Evolutionary conservation across 140 eudicot species (phyloP).

Genomic region (Stevia rebaudiana): DNA sequence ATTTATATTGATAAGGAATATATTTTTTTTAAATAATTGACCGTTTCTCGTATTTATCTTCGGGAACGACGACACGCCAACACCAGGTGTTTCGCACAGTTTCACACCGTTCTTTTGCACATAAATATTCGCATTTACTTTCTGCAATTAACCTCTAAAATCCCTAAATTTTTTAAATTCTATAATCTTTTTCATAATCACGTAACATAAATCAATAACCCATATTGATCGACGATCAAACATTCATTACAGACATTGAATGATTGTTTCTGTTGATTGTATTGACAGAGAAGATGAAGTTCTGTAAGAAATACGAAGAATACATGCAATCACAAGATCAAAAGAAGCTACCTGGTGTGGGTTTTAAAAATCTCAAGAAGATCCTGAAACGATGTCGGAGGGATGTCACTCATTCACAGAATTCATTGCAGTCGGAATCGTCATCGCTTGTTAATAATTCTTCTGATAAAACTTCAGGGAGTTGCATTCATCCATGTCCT

Average conservation of each 20-base stretch:
- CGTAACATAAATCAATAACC: neutral
- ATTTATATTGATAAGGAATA: too few relatives aligned
- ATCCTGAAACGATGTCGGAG: conserved; percentile 63
- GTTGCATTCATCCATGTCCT: conserved; percentile 16
- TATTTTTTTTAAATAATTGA: neutral
- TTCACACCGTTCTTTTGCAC: neutral
- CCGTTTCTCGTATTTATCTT: neutral
- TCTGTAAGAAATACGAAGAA: conserved; percentile 79
- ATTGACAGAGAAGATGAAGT: conserved; percentile 44
- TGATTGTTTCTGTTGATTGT: neutral
- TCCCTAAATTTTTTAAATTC: too few relatives aligned
- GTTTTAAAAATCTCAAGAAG: conserved; percentile 74
- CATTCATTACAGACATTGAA: neutral
- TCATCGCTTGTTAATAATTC: neutral
- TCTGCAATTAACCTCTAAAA: neutral
- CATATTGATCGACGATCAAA: conserved; percentile 1
- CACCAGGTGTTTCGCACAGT: neutral
- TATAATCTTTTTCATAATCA: conserved; percentile 1
- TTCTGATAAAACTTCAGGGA: conserved; percentile 7
- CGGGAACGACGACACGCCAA: neutral
- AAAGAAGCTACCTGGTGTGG: conserved; percentile 63
- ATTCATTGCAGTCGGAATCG: neutral
- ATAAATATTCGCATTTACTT: neutral
- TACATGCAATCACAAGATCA: conserved; percentile 64
- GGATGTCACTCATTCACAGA: conserved; percentile 5